Conservation (phyloP, 257 asterid species). For the Penstemon davidsonii region DNA sequence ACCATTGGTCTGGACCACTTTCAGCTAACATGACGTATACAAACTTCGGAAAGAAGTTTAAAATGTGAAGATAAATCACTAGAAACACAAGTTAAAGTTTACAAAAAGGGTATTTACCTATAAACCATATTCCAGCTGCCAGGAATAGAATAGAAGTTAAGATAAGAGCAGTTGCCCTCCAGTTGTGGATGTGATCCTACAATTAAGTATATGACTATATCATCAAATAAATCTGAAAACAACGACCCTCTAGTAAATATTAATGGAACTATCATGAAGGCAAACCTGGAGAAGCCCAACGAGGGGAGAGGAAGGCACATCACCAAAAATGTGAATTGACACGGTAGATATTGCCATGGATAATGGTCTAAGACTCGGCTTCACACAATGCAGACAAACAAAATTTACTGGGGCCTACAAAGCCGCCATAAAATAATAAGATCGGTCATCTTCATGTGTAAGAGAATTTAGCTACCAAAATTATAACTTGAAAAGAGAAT, state of each 20-base stretch:
- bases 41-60: too few species aligned
- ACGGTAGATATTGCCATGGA: constrained; percentile 69
- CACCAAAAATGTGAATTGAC: constrained; percentile 63
- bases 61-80: too few species aligned
- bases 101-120: constrained; percentile 40
- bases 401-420: constrained; percentile 92
- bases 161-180: constrained; percentile 79
- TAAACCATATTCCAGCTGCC: constrained; percentile 78
- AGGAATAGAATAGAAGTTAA: constrained; percentile 75
- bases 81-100: background rate
- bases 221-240: background rate
- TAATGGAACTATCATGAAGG: constrained; percentile 7
- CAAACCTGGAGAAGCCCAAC: constrained; percentile 92
- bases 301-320: constrained; percentile 93
- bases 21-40: too few species aligned
- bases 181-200: constrained; percentile 83
- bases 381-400: constrained; percentile 80
- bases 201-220: constrained; percentile 1
- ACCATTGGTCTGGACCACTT: too few species aligned
- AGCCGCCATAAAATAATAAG: background rate
- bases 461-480: background rate
- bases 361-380: constrained; percentile 86
- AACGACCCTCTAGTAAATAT: too few species aligned
- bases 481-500: constrained; percentile 15
- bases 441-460: background rate